phyloP scores from a whole-genome alignment of 2,329 filamentous ascomycete genomes.

The Pezicula neosporulosa region DNA sequence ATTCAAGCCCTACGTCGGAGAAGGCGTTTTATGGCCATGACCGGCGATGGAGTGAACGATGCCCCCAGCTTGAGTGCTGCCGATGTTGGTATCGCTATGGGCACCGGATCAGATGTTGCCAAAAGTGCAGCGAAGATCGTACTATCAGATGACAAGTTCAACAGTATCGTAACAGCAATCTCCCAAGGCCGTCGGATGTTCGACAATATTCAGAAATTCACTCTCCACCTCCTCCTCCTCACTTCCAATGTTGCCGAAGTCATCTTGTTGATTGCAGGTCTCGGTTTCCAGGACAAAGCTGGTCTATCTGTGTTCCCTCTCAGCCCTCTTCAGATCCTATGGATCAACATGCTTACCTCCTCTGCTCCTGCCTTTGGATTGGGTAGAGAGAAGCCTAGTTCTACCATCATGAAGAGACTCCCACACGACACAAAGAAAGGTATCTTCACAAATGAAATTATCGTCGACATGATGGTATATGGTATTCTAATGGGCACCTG shows the following conservation, averaged over 20 bases:
- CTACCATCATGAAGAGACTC: constrained; percentile 50
- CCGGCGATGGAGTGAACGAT: constrained; percentile 55
- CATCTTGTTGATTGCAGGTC: constrained; percentile 51
- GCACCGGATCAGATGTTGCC: constrained; percentile 59
- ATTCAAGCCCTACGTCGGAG: constrained; percentile 49
- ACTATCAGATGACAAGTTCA: constrained; percentile 49
- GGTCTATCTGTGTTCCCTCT: constrained; percentile 55
- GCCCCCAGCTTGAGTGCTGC: constrained; percentile 49
- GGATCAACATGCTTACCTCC: constrained; percentile 62
- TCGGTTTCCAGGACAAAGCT: constrained; percentile 52
- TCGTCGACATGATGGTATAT: constrained; percentile 51
- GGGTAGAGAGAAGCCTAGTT: constrained; percentile 50
- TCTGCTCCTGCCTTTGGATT: constrained; percentile 58
- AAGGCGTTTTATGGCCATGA: constrained; percentile 49
- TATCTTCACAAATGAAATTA: constrained; percentile 48
- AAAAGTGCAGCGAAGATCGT: constrained; percentile 55
- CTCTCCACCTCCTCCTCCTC: constrained; percentile 51
- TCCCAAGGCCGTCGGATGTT: constrained; percentile 51
- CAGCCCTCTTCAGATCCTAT: constrained; percentile 56
- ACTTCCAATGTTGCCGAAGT: constrained; percentile 55
- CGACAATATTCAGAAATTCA: constrained; percentile 55
- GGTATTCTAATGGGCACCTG: constrained; percentile 47
- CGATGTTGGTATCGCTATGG: constrained; percentile 60
- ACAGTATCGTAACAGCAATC: constrained; percentile 47
- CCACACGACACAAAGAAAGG: constrained; percentile 47